phyloP scores from a whole-genome alignment of 108 stramenopile species.

The Fragilaria radians region DNA sequence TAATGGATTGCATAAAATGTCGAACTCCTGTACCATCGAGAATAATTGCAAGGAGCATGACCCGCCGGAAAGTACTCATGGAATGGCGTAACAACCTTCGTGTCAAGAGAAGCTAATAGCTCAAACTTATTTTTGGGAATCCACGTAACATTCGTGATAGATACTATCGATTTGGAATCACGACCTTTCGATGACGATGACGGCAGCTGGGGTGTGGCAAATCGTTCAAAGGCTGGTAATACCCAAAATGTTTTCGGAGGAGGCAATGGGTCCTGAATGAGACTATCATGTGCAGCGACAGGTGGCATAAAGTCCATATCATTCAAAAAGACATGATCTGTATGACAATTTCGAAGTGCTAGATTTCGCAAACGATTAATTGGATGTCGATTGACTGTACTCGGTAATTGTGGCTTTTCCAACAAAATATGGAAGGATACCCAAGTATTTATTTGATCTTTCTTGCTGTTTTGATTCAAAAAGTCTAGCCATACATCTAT shows the following conservation, averaged over 20 bases:
- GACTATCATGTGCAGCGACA: constrained; percentile 40
- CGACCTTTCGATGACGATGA: no score
- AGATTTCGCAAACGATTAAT: constrained; percentile 83
- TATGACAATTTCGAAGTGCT: constrained; percentile 51
- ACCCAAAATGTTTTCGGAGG: background rate
- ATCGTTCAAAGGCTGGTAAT: background rate
- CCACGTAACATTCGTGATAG: background rate
- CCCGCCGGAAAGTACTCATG: constrained; percentile 1
- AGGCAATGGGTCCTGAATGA: constrained; percentile 4
- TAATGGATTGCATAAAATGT: constrained; percentile 11
- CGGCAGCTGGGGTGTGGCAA: no score
- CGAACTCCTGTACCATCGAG: constrained; percentile 7
- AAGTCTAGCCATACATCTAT: background rate
- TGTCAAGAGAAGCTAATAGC: background rate
- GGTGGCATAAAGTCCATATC: constrained; percentile 89
- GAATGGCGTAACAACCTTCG: background rate
- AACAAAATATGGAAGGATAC: background rate
- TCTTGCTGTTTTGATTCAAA: background rate
- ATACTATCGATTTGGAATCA: no score
- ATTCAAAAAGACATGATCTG: constrained; percentile 65
- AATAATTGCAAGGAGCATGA: constrained; percentile 13
- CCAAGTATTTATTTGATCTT: background rate
- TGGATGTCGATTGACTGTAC: constrained; percentile 32
- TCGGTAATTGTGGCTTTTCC: background rate
- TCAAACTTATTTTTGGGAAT: background rate